These are phyloP conservation scores for Colletotrichum godetiae DNA, from an alignment of 2,329 filamentous ascomycete genomes.

Conservation along the genomic window DNA sequence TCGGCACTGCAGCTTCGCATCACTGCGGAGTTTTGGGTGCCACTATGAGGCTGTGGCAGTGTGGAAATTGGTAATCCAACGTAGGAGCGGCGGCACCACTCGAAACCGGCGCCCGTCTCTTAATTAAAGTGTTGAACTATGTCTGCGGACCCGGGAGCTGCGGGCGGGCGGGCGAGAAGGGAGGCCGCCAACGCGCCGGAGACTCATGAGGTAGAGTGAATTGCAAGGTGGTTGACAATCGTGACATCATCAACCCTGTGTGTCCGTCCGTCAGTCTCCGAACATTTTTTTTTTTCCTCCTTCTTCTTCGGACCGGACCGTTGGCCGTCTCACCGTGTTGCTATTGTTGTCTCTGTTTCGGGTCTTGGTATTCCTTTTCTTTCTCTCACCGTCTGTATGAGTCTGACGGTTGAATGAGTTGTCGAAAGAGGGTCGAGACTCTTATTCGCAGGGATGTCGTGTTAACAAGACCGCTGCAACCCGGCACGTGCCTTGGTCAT, in stretches of 20 bases:
- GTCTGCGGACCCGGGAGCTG: background rate
- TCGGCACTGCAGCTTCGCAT: background rate
- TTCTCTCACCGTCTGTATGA: background rate
- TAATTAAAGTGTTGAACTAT: background rate
- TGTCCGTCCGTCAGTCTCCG: background rate
- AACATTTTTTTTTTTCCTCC: background rate
- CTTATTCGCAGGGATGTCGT: background rate
- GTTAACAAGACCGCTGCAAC: background rate
- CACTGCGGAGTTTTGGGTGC: background rate
- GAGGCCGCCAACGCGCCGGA: background rate
- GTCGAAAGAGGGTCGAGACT: background rate
- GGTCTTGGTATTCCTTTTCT: background rate
- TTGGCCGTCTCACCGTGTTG: background rate
- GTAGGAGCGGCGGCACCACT: background rate
- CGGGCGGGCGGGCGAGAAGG: background rate
- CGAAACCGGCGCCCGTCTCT: background rate
- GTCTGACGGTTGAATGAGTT: background rate
- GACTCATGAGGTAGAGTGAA: too few species aligned
- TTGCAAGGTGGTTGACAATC: background rate
- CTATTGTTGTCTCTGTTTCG: background rate
- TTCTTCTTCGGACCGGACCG: conserved; percentile 2
- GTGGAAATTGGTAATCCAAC: too few species aligned
- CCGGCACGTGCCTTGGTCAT: background rate
- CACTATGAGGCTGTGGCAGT: too few species aligned
- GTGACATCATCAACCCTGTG: background rate